A percentile compares a stretch with the other conserved stretches of the same genome.
Conservation (phyloP, 2,329 filamentous ascomycete species). For the Thelonectria rubi region DNA sequence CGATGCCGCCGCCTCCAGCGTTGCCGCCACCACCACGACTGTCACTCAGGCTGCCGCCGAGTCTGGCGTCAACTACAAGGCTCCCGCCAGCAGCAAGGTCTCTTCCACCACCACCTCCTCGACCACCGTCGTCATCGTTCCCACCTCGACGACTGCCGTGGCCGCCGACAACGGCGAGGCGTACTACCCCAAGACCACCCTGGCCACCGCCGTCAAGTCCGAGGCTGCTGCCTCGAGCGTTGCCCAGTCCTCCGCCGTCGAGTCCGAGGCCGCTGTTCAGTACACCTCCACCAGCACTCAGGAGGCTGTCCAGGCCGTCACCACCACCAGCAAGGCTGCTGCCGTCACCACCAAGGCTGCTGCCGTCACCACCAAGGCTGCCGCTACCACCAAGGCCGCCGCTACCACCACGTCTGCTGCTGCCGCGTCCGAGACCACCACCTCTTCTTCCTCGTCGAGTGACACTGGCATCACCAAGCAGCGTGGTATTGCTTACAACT, state of each 20-base stretch:
- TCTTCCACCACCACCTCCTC: constrained; percentile 27
- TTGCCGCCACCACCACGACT: neutral
- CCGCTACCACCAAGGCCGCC: constrained; percentile 18
- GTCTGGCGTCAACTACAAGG: constrained; percentile 16
- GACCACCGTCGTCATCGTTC: constrained; percentile 24
- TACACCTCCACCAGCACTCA: constrained; percentile 7
- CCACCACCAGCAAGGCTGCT: constrained; percentile 5
- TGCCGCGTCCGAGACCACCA: neutral
- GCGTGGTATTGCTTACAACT: constrained; percentile 76
- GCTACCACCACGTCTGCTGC: constrained; percentile 17
- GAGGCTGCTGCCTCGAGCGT: constrained; percentile 1
- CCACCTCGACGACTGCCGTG: constrained; percentile 17
- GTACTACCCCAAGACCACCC: constrained; percentile 35
- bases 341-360: neutral
- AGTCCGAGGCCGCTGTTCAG: constrained; percentile 10
- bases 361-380: constrained; percentile 5
- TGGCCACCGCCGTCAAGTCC: constrained; percentile 40
- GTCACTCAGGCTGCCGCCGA: constrained; percentile 17
- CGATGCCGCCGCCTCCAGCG: constrained; percentile 31
- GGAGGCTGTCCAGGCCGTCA: constrained; percentile 5
- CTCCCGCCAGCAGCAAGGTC: constrained; percentile 15
- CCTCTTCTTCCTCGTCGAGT: constrained; percentile 13
- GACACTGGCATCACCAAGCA: constrained; percentile 52
- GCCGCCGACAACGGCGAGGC: constrained; percentile 18
- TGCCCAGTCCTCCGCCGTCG: neutral